Evolutionary conservation across 179 eudicot genomes (phyloP), one percentile per base, ranked within the genome.

Genomic region (Heliamphora pulchella): DNA sequence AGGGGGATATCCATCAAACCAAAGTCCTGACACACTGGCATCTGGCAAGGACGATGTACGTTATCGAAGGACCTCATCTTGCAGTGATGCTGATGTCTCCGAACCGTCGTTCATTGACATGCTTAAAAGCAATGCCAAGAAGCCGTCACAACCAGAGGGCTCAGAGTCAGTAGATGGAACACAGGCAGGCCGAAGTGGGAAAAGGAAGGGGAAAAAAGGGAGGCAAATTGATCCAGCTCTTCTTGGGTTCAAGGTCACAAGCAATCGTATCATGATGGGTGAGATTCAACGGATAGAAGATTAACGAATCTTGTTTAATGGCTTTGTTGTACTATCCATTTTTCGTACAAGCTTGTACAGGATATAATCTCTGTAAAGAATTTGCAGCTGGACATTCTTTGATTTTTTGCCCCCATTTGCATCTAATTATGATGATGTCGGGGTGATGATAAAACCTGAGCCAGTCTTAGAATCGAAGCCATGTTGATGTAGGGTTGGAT

Each of bases 231-330:
- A 96, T 83, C 98, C 99, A 0, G 98, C 98, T 61, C 93, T 94
- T 46, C 94, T 96, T 0, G 99, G 98, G n/a, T 96, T 94, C 82
- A 96, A 94, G 90, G 99, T 96, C 31, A 90, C 94, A 3, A 96
- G 99, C 85, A 96, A 96, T 74, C 93, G 99, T 0, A 96, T 96
- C 46, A 90, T 96, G 97, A 96, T 94, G 99, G 99, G 98, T 22
- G 99, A 96, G 91, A 96, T 96, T n/a, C 99, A 96, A 69, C 86
- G 94, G 76, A 18, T 88, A 63, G 97, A 94, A 1, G 98, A 96
- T 81, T 94, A 89, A 83, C 8, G 11, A 46, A 6, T n/a, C 76
- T 75, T 48, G 39, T 61, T 61, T 76, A 41, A 39, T 22, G 69
- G 20, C 17, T 55, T 7, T 44, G 13, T 43, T 68, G 53, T 69